Evolutionary conservation across 257 asterid genomes (phyloP), one percentile per base, ranked within the genome.

Genomic region (Mitragyna speciosa): DNA sequence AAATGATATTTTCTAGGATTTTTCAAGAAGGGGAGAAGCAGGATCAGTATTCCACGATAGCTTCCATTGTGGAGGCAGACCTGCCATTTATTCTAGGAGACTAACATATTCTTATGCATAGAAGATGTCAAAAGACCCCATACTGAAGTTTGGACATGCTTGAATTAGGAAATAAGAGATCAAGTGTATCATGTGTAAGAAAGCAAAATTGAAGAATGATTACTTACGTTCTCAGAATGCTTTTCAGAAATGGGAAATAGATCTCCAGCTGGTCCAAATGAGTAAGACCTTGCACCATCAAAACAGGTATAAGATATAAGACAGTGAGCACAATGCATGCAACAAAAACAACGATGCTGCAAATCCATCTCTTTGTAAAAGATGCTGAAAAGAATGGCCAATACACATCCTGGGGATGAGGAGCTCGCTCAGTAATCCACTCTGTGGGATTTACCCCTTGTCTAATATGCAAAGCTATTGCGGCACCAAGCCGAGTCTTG

Each of bases 331-430:
- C 47, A 78, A 82, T 49, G 80, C 89, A 92, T 70, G 97, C 87
- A 43, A 89, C 83, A 67, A 88, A 26, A 31, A 94, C 98, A 31
- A 80, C 84, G 43, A 94, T 78, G 81, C 81, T 94, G 90, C 88
- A 83, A 78, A 91, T 83, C 99, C 98, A 96, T 87, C 90, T 86
- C 78, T 78, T 87, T 41, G 89, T 16, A 85, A 96, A 94, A 31
- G 98, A 92, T 30, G 97, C 88, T 26, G 98, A 91, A 85, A 96
- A 96, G 89, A 96, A 94, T 76, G 99, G 97, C 99, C 99, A 94
- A 81, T 92, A 83, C 17, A 96, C 96, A 77, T 96, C 99, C 84
- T 87, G 86, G 56, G 99, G 99, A 86, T 89, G 93, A 54, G 98
- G 99, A 86, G 99, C 98, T 79, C 58, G 87, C 87, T 96, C 99